phyloP scores from a whole-genome alignment of 495 filamentous ascomycete genomes.

The Xylaria venustula region DNA sequence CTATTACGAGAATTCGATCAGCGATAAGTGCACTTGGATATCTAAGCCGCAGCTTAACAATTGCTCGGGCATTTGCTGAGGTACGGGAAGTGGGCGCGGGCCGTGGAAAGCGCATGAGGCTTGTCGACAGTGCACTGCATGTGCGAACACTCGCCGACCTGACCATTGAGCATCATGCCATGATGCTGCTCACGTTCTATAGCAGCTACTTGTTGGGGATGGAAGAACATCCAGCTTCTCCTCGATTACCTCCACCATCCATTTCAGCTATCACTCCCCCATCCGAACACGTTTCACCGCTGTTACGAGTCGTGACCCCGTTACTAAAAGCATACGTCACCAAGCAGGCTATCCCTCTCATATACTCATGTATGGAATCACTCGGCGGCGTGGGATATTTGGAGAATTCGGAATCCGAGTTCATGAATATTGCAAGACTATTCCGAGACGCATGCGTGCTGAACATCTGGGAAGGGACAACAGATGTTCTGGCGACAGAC shows the following conservation, averaged over 20 bases:
- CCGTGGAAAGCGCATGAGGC: slow-evolving; percentile 26
- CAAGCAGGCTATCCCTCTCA: slow-evolving; percentile 43
- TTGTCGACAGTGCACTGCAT: slow-evolving; percentile 53
- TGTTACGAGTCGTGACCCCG: slow-evolving; percentile 60
- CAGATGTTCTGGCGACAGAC: slow-evolving; percentile 62
- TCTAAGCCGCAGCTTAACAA: slow-evolving; percentile 59
- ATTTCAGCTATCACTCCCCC: background rate
- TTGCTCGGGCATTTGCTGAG: slow-evolving; percentile 54
- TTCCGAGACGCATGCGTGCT: slow-evolving; percentile 60
- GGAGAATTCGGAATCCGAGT: slow-evolving; percentile 53
- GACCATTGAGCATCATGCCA: slow-evolving; percentile 43
- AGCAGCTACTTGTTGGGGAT: slow-evolving; percentile 11
- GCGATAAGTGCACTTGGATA: slow-evolving; percentile 51
- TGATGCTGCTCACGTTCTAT: slow-evolving; percentile 44
- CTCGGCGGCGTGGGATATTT: slow-evolving; percentile 70
- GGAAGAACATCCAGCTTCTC: slow-evolving; percentile 5
- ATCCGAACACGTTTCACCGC: background rate
- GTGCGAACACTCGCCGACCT: slow-evolving; percentile 56
- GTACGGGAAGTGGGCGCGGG: slow-evolving; percentile 27
- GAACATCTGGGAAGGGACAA: slow-evolving; percentile 71
- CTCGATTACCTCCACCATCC: background rate
- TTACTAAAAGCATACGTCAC: slow-evolving; percentile 59
- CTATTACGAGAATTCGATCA: slow-evolving; percentile 63
- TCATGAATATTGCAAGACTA: slow-evolving; percentile 62
- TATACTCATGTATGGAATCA: slow-evolving; percentile 63